These are phyloP conservation scores for Skeletonema costatum DNA, from an alignment of 108 stramenopile species.

Conservation along the genomic window DNA sequence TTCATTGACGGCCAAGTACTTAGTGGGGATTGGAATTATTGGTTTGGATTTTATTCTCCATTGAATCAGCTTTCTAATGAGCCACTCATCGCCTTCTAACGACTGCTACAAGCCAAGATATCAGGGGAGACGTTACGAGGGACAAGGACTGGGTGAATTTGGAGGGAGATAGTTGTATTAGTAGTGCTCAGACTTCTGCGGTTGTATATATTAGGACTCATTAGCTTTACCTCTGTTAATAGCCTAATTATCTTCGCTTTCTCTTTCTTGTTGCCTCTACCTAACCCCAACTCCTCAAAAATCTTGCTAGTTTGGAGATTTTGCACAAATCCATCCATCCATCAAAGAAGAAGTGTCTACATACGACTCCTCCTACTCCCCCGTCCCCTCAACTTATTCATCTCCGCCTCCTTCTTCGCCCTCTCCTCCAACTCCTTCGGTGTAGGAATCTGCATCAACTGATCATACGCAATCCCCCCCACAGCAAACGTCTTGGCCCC, in stretches of 20 bases:
- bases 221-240: neutral
- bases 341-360: neutral
- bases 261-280: too few relatives aligned
- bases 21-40: too few relatives aligned
- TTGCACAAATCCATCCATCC: too few relatives aligned
- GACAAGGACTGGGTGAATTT: too few relatives aligned
- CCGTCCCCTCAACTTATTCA: constrained; percentile 24
- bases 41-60: too few relatives aligned
- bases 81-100: too few relatives aligned
- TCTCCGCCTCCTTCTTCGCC: constrained; percentile 59
- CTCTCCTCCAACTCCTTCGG: constrained; percentile 56
- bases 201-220: neutral
- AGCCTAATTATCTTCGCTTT: neutral
- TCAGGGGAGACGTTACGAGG: too few relatives aligned
- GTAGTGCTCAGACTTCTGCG: neutral
- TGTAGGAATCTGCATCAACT: constrained; percentile 83
- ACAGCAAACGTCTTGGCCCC: constrained; percentile 80
- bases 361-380: constrained; percentile 17
- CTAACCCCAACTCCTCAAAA: neutral
- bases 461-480: constrained; percentile 87
- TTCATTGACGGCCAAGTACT: too few relatives aligned
- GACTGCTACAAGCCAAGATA: too few relatives aligned
- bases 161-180: too few relatives aligned
- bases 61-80: too few relatives aligned
- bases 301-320: too few relatives aligned